Evolutionary conservation across 805 yeast genomes (phyloP).

Genomic region (Grigorovia humatica): DNA sequence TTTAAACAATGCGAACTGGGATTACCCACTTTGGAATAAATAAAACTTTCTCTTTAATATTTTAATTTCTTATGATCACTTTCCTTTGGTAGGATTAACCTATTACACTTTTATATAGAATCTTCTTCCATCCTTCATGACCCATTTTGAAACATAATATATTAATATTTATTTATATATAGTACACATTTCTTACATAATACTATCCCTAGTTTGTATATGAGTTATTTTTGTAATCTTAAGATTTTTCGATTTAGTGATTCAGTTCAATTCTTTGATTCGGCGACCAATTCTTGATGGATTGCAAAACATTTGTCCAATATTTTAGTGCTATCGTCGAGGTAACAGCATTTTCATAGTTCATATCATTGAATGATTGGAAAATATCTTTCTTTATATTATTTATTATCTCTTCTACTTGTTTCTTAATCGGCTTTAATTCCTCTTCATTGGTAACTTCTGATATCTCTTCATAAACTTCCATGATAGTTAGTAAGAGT

Average conservation of each 20-base stretch:
- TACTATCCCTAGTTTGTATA: too few species aligned
- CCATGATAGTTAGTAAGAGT: slow-evolving; percentile 66
- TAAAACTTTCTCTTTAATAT: too few species aligned
- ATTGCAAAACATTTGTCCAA: slow-evolving; percentile 69
- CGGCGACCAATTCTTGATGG: slow-evolving; percentile 65
- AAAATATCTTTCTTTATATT: slow-evolving; percentile 37
- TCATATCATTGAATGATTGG: slow-evolving; percentile 34
- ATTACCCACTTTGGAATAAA: slow-evolving; percentile 30
- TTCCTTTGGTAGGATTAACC: too few species aligned
- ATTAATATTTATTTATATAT: too few species aligned
- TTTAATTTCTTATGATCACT: too few species aligned
- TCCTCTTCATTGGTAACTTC: slow-evolving; percentile 52
- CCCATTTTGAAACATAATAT: too few species aligned
- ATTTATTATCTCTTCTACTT: slow-evolving; percentile 48
- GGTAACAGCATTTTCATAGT: slow-evolving; percentile 50
- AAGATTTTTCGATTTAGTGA: slow-evolving; percentile 38
- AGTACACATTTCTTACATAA: too few species aligned
- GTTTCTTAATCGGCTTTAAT: slow-evolving; percentile 38
- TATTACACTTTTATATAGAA: neutral
- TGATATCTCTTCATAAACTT: slow-evolving; percentile 75
- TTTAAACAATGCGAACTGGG: slow-evolving; percentile 54
- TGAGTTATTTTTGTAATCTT: too few species aligned
- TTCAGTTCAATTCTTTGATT: slow-evolving; percentile 56
- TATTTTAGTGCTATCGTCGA: slow-evolving; percentile 69
- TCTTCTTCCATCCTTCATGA: neutral